These are phyloP conservation scores for Cyberlindnera euphorbiiphila DNA, from an alignment of 805 yeast species.

Conservation along the genomic window DNA sequence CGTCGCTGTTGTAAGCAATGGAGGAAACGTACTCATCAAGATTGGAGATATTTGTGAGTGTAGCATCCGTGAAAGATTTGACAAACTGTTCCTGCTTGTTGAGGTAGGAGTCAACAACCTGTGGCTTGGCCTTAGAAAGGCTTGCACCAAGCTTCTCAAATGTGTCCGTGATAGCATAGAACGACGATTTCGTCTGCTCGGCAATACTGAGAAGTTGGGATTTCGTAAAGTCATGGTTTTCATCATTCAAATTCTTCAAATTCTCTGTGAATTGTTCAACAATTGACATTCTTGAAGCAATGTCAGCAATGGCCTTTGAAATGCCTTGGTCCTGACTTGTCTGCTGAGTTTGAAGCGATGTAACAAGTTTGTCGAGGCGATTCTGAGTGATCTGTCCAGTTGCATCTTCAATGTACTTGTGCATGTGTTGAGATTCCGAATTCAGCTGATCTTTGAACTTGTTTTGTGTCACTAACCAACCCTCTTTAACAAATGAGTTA, in stretches of 20 bases:
- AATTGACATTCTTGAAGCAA: constrained; percentile 12
- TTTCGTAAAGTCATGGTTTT: constrained; percentile 16
- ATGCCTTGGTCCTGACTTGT: constrained; percentile 1
- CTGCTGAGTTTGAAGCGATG: constrained; percentile 17
- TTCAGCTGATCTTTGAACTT: constrained; percentile 11
- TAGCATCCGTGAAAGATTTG: constrained; percentile 9
- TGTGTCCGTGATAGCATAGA: constrained; percentile 13
- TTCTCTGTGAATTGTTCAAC: constrained; percentile 11
- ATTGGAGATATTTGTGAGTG: constrained; percentile 2
- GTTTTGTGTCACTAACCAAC: constrained; percentile 18
- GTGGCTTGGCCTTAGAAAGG: constrained; percentile 16
- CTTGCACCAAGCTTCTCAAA: constrained; percentile 13
- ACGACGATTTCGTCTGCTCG: constrained; percentile 10
- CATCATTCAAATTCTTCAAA: constrained; percentile 14
- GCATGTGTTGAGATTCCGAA: constrained; percentile 1
- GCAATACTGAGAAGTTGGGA: constrained; percentile 16
- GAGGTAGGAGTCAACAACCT: constrained; percentile 17
- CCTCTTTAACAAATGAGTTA: constrained; percentile 13
- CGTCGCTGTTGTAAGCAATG: constrained; percentile 12
- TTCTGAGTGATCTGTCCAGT: constrained; percentile 16
- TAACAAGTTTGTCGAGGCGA: constrained; percentile 20
- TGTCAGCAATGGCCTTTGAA: constrained; percentile 1
- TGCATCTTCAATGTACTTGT: background rate
- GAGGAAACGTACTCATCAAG: constrained; percentile 8
- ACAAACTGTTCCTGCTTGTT: constrained; percentile 8